A percentile compares a stretch with the other conserved stretches of the same genome.
These are phyloP conservation scores for Parastagonospora avenae DNA, from an alignment of 2,329 filamentous ascomycete genomes.

Conservation along the genomic window DNA sequence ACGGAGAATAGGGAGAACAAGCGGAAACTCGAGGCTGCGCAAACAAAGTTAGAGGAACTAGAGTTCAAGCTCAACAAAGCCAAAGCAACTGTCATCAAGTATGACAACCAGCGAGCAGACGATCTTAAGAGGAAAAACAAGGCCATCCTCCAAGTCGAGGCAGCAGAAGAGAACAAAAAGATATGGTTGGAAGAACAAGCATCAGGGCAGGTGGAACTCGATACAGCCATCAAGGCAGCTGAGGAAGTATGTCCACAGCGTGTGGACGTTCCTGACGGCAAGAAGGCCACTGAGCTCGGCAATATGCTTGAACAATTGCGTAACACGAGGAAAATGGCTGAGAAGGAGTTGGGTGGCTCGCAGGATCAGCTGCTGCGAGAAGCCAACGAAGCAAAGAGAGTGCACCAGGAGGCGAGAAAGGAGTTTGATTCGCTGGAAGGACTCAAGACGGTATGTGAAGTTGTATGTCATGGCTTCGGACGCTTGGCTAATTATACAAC, in stretches of 20 bases:
- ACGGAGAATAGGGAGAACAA: conserved; percentile 39
- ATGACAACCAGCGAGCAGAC: conserved; percentile 37
- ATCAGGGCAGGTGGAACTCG: conserved; percentile 15
- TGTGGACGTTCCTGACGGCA: conserved; percentile 35
- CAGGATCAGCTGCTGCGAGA: conserved; percentile 32
- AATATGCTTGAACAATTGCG: conserved; percentile 35
- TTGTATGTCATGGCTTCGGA: not conserved
- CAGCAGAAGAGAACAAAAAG: conserved; percentile 35
- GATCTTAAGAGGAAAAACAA: conserved; percentile 51
- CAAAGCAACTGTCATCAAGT: conserved; percentile 31
- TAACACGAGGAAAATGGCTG: conserved; percentile 30
- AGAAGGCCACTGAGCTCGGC: conserved; percentile 39
- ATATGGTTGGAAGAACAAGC: conserved; percentile 26
- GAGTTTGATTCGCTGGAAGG: conserved; percentile 21
- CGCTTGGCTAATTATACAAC: conserved; percentile 5
- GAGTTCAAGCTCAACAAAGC: conserved; percentile 34
- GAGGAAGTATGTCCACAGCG: conserved; percentile 27
- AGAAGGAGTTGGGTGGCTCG: conserved; percentile 43
- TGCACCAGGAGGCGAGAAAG: conserved; percentile 23
- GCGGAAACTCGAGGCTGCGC: conserved; percentile 34
- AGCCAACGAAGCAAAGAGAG: conserved; percentile 38
- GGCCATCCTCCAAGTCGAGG: conserved; percentile 43
- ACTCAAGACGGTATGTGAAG: conserved; percentile 21
- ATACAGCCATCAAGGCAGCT: conserved; percentile 29
- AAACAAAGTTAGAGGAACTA: conserved; percentile 28